A percentile compares a stretch with the other conserved stretches of the same genome.
Evolutionary conservation across 495 filamentous ascomycete species (phyloP).

Genomic region (Talaromyces thailandensis): DNA sequence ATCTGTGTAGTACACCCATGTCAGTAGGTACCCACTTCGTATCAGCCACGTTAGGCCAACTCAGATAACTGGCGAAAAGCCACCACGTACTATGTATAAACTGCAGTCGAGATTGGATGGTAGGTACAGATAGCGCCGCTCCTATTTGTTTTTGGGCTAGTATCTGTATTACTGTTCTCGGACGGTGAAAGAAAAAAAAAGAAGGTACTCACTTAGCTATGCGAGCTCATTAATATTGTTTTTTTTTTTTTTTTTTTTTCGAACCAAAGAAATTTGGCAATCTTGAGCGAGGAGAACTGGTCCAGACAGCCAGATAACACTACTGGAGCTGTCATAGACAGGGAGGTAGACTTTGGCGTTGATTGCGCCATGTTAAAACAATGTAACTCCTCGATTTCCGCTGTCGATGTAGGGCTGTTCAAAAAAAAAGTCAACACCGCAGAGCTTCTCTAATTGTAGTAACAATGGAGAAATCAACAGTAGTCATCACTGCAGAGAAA

Average conservation of each 20-base stretch:
- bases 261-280: neutral
- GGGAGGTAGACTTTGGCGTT: neutral
- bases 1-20: neutral
- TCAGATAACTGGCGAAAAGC: neutral
- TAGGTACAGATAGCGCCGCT: neutral
- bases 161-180: neutral
- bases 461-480: slow-evolving; percentile 1
- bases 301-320: neutral
- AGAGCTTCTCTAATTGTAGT: neutral
- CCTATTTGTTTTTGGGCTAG: neutral
- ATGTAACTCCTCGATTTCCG: neutral
- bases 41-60: neutral
- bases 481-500: neutral
- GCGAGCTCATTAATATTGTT: neutral
- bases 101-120: neutral
- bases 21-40: neutral
- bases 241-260: too few species aligned
- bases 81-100: neutral
- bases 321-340: neutral
- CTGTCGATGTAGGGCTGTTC: neutral
- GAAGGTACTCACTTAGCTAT: neutral
- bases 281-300: neutral
- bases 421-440: neutral
- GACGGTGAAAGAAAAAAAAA: neutral
- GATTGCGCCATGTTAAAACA: neutral